phyloP scores from a whole-genome alignment of 1,284 basidiomycete genomes.

The Irpex rosettiformis region DNA sequence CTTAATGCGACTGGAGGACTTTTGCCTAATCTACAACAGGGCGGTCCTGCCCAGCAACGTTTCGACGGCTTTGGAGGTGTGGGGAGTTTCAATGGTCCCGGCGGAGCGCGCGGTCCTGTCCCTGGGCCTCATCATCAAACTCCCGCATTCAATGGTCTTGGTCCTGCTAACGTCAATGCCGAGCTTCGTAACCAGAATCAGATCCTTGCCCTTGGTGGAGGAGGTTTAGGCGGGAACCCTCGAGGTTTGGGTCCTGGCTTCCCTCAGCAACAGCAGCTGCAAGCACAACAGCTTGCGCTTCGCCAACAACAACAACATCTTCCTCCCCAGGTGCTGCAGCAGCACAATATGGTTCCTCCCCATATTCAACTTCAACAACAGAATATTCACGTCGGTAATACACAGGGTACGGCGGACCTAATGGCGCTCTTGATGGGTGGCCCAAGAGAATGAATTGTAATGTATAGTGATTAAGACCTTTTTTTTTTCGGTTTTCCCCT shows the following conservation, averaged over 20 bases:
- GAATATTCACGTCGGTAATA: constrained; percentile 40
- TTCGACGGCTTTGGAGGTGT: constrained; percentile 50
- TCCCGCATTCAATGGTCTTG: constrained; percentile 42
- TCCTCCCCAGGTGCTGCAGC: constrained; percentile 52
- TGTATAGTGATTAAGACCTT: constrained; percentile 4
- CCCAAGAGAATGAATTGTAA: constrained; percentile 47
- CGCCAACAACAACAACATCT: constrained; percentile 42
- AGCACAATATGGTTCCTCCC: constrained; percentile 50
- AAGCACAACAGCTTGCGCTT: constrained; percentile 33
- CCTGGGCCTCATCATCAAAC: constrained; percentile 53
- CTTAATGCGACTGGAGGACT: constrained; percentile 37
- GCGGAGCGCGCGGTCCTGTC: constrained; percentile 49
- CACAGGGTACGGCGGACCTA: constrained; percentile 63
- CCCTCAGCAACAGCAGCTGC: constrained; percentile 44
- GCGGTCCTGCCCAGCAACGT: constrained; percentile 41
- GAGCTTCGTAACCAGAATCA: constrained; percentile 49
- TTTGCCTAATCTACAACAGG: constrained; percentile 36
- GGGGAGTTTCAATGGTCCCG: constrained; percentile 43
- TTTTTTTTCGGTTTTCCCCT: constrained; percentile 1
- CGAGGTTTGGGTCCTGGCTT: constrained; percentile 42
- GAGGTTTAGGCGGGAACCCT: constrained; percentile 25
- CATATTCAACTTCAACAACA: constrained; percentile 55
- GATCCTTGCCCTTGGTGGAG: constrained; percentile 43
- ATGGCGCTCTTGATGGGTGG: constrained; percentile 80
- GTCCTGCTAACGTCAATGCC: constrained; percentile 44